Evolutionary conservation across 73 alveolate species (phyloP).

Genomic region (Vitrella brassicaformis): DNA sequence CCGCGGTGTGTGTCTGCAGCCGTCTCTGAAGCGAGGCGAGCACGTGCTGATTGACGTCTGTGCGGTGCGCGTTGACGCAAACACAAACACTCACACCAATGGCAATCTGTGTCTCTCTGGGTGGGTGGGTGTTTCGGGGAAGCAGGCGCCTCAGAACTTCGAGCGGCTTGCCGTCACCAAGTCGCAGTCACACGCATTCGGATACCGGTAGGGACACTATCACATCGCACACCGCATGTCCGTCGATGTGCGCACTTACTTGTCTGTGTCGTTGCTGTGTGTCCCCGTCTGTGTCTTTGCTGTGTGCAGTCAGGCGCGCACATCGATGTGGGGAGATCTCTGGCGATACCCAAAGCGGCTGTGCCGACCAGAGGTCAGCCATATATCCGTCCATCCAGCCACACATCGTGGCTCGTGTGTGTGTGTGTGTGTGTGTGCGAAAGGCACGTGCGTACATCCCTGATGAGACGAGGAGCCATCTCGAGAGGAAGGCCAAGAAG

Average conservation of each 20-base stretch:
- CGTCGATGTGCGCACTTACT: too few species aligned
- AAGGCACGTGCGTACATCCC: background rate
- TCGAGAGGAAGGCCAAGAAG: constrained; percentile 21
- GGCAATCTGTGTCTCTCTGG: background rate
- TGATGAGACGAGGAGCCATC: constrained; percentile 13
- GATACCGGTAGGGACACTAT: too few species aligned
- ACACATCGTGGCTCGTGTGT: too few species aligned
- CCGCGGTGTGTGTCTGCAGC: too few species aligned
- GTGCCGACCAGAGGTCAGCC: constrained; percentile 25
- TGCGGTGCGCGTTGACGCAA: background rate
- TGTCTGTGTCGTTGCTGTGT: too few species aligned
- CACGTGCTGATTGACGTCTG: constrained; percentile 13
- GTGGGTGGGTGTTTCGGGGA: background rate
- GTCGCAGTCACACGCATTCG: too few species aligned
- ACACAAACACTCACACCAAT: background rate
- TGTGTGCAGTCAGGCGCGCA: too few species aligned
- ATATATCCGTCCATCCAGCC: too few species aligned
- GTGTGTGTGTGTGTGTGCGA: too few species aligned
- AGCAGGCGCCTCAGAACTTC: constrained; percentile 17
- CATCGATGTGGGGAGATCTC: constrained; percentile 39
- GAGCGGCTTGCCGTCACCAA: constrained; percentile 15
- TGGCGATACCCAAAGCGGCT: constrained; percentile 36
- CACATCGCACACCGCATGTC: too few species aligned
- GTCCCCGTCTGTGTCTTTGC: too few species aligned
- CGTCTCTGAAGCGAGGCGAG: constrained; percentile 18